These are phyloP conservation scores for Coemansia sp. DNA, from an alignment of 192 early-diverging fungal species.

Conservation along the genomic window DNA sequence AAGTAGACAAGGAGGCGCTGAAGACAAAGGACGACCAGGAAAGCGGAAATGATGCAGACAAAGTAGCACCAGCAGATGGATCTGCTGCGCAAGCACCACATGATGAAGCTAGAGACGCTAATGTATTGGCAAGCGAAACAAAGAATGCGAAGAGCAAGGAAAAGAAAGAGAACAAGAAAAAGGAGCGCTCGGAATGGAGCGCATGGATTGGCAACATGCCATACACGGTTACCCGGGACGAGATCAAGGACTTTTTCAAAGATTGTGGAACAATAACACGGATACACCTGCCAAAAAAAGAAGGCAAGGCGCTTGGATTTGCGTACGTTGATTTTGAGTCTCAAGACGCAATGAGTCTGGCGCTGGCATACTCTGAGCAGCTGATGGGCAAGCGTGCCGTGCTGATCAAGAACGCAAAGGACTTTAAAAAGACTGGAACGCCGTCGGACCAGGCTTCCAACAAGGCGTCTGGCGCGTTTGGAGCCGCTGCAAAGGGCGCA, in stretches of 20 bases:
- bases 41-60: not conserved
- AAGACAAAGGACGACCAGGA: constrained; percentile 26
- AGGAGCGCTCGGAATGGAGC: constrained; percentile 59
- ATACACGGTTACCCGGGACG: constrained; percentile 59
- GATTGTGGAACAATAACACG: constrained; percentile 39
- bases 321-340: constrained; percentile 71
- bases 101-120: constrained; percentile 23
- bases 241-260: constrained; percentile 61
- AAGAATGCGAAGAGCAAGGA: constrained; percentile 51
- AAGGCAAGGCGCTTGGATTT: constrained; percentile 59
- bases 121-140: constrained; percentile 28
- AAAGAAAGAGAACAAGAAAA: constrained; percentile 32
- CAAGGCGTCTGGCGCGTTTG: not conserved
- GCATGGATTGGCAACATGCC: constrained; percentile 77
- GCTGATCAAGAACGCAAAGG: constrained; percentile 68
- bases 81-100: not conserved
- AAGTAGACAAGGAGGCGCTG: constrained; percentile 42
- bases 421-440: constrained; percentile 62
- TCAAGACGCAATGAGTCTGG: constrained; percentile 54
- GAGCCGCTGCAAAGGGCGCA: constrained; percentile 26
- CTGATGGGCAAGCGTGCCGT: constrained; percentile 61
- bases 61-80: constrained; percentile 18
- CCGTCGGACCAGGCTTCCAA: constrained; percentile 24
- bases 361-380: constrained; percentile 66
- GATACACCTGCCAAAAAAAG: constrained; percentile 44